Evolutionary conservation across 2,329 filamentous ascomycete genomes (phyloP).

Genomic region (Xylaria sp.): DNA sequence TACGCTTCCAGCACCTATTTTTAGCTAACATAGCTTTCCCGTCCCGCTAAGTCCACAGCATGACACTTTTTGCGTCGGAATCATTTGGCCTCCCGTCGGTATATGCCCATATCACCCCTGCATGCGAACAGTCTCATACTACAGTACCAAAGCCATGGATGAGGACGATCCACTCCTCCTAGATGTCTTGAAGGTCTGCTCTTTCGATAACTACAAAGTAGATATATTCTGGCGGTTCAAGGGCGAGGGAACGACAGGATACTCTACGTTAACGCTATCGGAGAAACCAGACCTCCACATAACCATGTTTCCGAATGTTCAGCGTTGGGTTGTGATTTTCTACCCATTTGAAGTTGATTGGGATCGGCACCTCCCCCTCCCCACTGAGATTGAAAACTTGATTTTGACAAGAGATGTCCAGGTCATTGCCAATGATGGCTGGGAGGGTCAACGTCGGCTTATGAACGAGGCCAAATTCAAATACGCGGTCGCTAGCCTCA

Average conservation of each 20-base stretch:
- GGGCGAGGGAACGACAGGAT: no score
- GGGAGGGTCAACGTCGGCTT: neutral
- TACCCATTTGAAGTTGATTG: neutral
- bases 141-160: neutral
- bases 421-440: neutral
- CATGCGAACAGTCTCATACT: neutral
- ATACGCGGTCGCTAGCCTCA: neutral
- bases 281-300: rapidly evolving
- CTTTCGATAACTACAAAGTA: neutral
- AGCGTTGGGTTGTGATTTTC: neutral
- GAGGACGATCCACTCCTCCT: neutral
- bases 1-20: neutral
- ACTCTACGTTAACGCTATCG: no score
- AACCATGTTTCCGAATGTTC: neutral
- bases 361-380: no score
- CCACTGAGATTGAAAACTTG: neutral
- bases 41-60: neutral
- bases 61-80: neutral
- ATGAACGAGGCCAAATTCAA: neutral
- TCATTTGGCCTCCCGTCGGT: neutral
- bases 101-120: neutral
- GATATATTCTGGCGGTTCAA: no score
- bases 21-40: neutral
- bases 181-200: neutral
- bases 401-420: neutral